Evolutionary conservation across 257 asterid genomes (phyloP), one percentile per base, ranked within the genome.

Genomic region (Scutellaria barbata): DNA sequence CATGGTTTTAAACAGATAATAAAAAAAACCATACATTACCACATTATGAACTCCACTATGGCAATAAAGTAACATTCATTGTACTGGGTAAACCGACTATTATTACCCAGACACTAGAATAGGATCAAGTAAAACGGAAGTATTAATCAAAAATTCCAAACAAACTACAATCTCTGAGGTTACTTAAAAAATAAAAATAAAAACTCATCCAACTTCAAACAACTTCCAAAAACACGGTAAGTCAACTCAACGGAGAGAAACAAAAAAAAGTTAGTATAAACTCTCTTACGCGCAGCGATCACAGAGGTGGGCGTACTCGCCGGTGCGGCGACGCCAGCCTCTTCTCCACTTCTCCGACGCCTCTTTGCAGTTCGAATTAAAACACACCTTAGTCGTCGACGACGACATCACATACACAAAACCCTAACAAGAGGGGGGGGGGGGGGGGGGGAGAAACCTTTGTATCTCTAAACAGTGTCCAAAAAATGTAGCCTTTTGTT

Each of bases 321-420:
- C 99, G 55, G 96, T 85, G 54, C 96, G 96, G 76, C 98, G 92
- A 25, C 99, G 95, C 99, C 99, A 91, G 40, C 99, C 99, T 63
- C 81, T 82, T 68, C 82, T 82, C 69, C 87, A 78, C 74, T 45
- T 82, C 50, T 84, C 89, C 68, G 92, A 40, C 42, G 73, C 48
- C 73, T 74, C 84, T 57, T 83, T 88, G 81, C 99, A 94, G 86
- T 77, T 86, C 1, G 90, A 84, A 83, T 94, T 94, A 77, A 91
- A 94, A 84, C 99, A 94, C 45, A 74, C 76, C 68, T 82, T 82
- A 70, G 68, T 39, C 70, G 83, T 25, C 6, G 77, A 65, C 51
- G 85, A 59, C 60, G 83, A 22, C 85, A 67, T 72, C 77, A 53
- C 83, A 16, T 62, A 41, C 58, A 39, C 74, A 50, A 71, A 74